A percentile compares a stretch with the other conserved stretches of the same genome.
Conservation (phyloP, 345 rosid species). For the Ceriops tagal region DNA sequence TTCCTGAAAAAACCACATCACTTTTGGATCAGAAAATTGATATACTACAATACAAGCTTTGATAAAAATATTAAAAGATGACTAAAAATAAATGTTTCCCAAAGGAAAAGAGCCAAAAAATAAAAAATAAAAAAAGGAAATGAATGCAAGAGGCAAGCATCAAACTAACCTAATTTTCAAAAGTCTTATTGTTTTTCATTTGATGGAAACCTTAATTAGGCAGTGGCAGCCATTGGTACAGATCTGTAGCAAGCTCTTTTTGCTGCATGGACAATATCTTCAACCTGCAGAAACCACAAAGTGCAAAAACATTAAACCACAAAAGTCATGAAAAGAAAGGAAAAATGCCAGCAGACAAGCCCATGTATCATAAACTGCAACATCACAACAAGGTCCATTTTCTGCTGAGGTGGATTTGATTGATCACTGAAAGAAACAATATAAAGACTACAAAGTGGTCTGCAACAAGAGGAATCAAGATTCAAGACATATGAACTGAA, state of each 20-base stretch:
- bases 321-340: neutral
- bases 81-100: neutral
- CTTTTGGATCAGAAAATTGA: neutral
- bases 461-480: conserved; percentile 7
- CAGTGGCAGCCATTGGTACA: conserved; percentile 22
- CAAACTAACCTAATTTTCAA: conserved; percentile 8
- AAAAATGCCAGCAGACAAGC: neutral
- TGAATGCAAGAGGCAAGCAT: neutral
- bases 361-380: neutral
- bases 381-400: neutral
- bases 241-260: conserved; percentile 66
- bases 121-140: neutral
- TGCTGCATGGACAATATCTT: conserved; percentile 60
- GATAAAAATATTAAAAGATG: neutral
- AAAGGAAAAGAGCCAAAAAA: neutral
- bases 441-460: neutral
- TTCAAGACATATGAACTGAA: conserved; percentile 8
- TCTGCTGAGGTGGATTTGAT: too few species aligned
- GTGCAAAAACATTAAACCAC: neutral
- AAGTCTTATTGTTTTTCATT: neutral
- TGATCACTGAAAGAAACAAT: too few species aligned
- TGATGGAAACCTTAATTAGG: conserved; percentile 4
- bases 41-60: neutral
- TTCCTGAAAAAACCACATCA: conserved; percentile 14
- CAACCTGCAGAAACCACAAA: conserved; percentile 35